A percentile compares a stretch with the other conserved stretches of the same genome.
phyloP scores from a whole-genome alignment of 1,139 yeast species.

The Pneumocystis wakefieldiae region DNA sequence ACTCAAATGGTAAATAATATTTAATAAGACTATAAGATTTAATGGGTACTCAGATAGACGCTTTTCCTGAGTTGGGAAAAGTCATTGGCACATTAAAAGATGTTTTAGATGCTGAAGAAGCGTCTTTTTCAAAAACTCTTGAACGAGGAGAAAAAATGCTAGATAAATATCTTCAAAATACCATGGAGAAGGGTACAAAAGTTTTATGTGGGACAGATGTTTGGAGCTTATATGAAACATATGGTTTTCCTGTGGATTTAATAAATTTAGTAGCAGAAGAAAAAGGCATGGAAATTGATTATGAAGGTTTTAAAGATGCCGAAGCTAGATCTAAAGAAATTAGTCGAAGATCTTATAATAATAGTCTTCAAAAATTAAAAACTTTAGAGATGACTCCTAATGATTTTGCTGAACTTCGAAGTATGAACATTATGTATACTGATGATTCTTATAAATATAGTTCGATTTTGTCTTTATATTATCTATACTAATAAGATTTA shows the following conservation, averaged over 20 bases:
- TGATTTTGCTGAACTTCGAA: constrained; percentile 41
- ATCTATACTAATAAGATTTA: background rate
- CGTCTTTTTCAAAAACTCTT: constrained; percentile 81
- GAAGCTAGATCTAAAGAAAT: constrained; percentile 55
- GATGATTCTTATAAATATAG: constrained; percentile 55
- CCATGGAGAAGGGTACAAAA: constrained; percentile 59
- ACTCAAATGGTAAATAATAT: constrained; percentile 46
- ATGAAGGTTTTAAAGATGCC: constrained; percentile 79
- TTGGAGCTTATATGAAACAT: constrained; percentile 98
- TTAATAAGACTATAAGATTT: background rate
- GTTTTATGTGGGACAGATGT: constrained; percentile 84
- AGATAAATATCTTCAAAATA: constrained; percentile 64
- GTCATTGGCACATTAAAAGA: constrained; percentile 68
- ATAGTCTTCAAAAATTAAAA: constrained; percentile 59
- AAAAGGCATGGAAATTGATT: constrained; percentile 86
- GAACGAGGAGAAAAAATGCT: constrained; percentile 96
- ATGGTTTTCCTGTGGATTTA: constrained; percentile 97
- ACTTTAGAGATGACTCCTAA: constrained; percentile 57
- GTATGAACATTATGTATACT: constrained; percentile 50
- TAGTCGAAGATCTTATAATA: constrained; percentile 62
- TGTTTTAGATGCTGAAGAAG: constrained; percentile 89
- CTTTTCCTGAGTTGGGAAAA: constrained; percentile 68
- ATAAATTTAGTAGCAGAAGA: constrained; percentile 98
- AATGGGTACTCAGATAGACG: constrained; percentile 26
- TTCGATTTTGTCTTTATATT: background rate